Evolutionary conservation across 495 filamentous ascomycete species (phyloP).

Genomic region (Xylaria acuta): DNA sequence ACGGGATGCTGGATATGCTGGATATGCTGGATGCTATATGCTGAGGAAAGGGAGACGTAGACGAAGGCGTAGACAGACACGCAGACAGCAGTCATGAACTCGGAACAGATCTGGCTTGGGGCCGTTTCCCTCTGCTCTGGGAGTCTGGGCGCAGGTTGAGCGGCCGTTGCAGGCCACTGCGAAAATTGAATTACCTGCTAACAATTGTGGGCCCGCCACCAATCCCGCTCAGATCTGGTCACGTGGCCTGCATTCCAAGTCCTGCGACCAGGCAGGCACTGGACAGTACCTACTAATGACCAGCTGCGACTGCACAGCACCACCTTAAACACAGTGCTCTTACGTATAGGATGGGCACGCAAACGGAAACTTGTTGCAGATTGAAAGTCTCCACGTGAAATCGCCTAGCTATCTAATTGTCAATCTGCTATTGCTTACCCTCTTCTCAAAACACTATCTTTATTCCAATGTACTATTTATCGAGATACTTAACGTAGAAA

Average conservation of each 20-base stretch:
- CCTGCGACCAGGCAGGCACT: conserved; percentile 2
- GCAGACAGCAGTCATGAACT: conserved; percentile 21
- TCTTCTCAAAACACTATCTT: background rate
- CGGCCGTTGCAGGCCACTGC: background rate
- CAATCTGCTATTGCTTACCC: background rate
- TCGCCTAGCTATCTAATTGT: background rate
- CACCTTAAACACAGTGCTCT: background rate
- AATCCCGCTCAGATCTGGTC: conserved; percentile 7
- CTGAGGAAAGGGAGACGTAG: conserved; percentile 18
- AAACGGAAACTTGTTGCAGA: background rate
- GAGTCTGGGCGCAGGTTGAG: conserved; percentile 5
- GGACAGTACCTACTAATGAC: too few species aligned
- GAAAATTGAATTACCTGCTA: conserved; percentile 16
- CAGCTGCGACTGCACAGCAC: background rate
- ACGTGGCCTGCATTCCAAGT: conserved; percentile 27
- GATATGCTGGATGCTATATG: background rate
- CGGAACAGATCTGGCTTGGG: conserved; percentile 21
- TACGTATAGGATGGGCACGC: background rate
- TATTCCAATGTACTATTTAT: background rate
- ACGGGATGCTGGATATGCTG: background rate
- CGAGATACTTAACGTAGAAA: background rate
- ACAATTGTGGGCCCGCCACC: conserved; percentile 12
- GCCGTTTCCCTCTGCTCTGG: conserved; percentile 9
- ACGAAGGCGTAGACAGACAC: background rate
- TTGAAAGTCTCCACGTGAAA: background rate